Base-by-base conservation (phyloP, 2,329 filamentous ascomycete species). In the Alternaria dauci region DNA sequence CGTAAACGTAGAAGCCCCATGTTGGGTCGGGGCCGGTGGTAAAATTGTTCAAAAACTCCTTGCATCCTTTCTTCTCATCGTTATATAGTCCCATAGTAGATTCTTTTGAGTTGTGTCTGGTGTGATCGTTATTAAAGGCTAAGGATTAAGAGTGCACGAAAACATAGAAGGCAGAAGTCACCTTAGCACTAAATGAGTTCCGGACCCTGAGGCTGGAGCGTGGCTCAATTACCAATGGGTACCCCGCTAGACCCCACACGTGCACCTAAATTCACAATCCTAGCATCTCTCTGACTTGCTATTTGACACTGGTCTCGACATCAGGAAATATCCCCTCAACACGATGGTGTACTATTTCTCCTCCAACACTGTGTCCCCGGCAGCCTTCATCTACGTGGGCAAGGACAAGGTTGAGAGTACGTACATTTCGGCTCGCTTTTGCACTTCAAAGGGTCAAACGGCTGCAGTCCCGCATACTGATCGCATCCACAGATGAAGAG, bases 351-450 rank as follows among this genome's bases (percentile, higher is more conserved):
- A 91, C 82, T 98, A 98, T 80, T 98, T 95, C 79, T 95, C 89
- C 1, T 98, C 94, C 26, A 94, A 87, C 63, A 88, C 89, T 42
- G 92, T 96, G 39, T 85, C 89, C 12, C 94, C 95, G 2, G 78
- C 93, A 32, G 94, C 93, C 42, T 94, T 90, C 77, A 89, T 99
- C 75, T 99, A 99, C 78, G 93, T 97, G 61, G 95, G 95, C 80
- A 99, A 98, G 81, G 95, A 99, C 84, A 99, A 99, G 82, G 94
- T 95, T 71, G 95, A 99, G 84, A 99, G 95, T 97, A 85, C 75
- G 89, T 69, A 12, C 61, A 38, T 32, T 28, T 41, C 42, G 42
- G 18, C 32, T 18, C 20, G 39, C 16, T n/a, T 8, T 16, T 36
- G 46, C 23, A 18, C 46, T 34, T 8, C 20, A 18, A n/a, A 26